Base-by-base conservation (phyloP, 305 asterid species). In the Caryopteris hybrid region DNA sequence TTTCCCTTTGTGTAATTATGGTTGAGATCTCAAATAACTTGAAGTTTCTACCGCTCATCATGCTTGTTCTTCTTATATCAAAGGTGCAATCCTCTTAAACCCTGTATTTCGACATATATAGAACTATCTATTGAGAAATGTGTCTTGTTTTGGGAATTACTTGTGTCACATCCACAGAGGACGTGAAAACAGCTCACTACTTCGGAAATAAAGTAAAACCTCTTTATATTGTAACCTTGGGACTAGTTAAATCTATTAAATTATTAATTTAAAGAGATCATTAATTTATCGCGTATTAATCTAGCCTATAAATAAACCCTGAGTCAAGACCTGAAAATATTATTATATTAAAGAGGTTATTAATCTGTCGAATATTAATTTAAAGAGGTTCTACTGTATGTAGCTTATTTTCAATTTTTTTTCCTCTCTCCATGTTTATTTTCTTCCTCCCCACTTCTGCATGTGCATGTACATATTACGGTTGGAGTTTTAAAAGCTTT, bases 21-120 rank as follows among this genome's bases (percentile, higher is more conserved):
- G 98, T 94, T 38, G 97, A 94, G 81, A 91, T 94, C 74, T 83
- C 99, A 5, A 94, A 91, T 78, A 94, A 94, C 84, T 83, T 94
- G 84, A 91, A 89, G 85, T 85, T 89, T 62, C 82, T 94, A 63
- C 99, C 99, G 48, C 97, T 94, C 70, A 94, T 91, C 79, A 91
- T 94, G 99, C 90, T 94, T 72, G 99, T 94, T 77, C 99, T 94
- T 66, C 99, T 94, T 66, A 84, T 94, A 79, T 94, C 99, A 43
- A 94, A 91, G 98, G 98, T 91, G 51, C 48, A 66, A 33, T 45
- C 50, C 57, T 51, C 52, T 27, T 45, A 23, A 64, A 41, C 63
- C 52, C 70, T 59, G 4, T 64, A 51, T 18, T 36, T 39, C 17
- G 59, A 34, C 51, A n/a, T 68, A 11, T 18, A 48, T 57, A 46